These are phyloP conservation scores for Blastomyces parvus DNA, from an alignment of 2,329 filamentous ascomycete species.

Conservation along the genomic window DNA sequence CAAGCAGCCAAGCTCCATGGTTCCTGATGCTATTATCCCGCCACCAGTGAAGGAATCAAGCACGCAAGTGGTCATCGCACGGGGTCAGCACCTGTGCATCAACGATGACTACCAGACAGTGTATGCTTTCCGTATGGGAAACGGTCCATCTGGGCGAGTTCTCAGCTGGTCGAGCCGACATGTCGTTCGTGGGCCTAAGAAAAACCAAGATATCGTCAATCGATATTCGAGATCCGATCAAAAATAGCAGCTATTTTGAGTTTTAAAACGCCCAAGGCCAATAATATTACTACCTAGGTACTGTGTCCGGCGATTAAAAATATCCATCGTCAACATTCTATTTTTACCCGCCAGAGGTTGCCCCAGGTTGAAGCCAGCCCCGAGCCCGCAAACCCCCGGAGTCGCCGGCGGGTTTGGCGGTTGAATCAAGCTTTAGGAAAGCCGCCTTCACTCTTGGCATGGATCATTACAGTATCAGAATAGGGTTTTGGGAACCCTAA, in stretches of 20 bases:
- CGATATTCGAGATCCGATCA: conserved; percentile 20
- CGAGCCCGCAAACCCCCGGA: too few relatives aligned
- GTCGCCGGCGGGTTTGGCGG: too few relatives aligned
- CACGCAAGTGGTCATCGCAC: conserved; percentile 28
- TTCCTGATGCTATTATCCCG: conserved; percentile 20
- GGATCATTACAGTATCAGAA: neutral
- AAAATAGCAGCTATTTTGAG: neutral
- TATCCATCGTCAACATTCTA: too few relatives aligned
- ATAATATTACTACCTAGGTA: too few relatives aligned
- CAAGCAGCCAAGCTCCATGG: conserved; percentile 5
- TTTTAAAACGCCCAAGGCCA: too few relatives aligned
- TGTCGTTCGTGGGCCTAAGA: conserved; percentile 38
- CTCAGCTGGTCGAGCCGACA: conserved; percentile 37
- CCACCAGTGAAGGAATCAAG: conserved; percentile 6
- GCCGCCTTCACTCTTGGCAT: neutral
- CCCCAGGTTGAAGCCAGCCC: too few relatives aligned
- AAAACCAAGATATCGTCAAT: conserved; percentile 39
- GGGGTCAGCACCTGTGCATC: conserved; percentile 37
- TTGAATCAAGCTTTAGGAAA: neutral
- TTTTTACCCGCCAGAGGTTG: too few relatives aligned
- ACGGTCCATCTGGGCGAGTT: conserved; percentile 24
- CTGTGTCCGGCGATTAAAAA: too few relatives aligned
- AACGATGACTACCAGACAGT: conserved; percentile 40
- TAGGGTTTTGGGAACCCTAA: neutral
- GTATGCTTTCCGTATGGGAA: conserved; percentile 33